Base-by-base conservation (phyloP, 768 basidiomycete species). In the Tremella mesenterica region DNA sequence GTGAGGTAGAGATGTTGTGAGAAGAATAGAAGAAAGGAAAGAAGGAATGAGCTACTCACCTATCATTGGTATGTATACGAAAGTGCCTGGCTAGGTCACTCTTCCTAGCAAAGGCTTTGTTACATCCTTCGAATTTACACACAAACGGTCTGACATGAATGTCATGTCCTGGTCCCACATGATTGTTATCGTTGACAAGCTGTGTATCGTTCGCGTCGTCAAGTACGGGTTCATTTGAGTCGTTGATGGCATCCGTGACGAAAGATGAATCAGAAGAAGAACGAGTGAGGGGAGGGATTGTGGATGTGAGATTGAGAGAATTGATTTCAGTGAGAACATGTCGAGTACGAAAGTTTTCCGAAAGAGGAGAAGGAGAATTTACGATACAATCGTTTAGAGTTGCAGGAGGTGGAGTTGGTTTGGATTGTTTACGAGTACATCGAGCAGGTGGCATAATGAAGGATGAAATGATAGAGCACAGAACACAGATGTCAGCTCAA, bases 41-140 rank as follows among this genome's bases (percentile, higher is more conserved):
- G n/a, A n/a, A n/a, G n/a, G n/a, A n/a, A n/a, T n/a, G n/a, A n/a
- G 8, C 3, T 13, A 63, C 75, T 65, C 21, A 76, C 76, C 75
- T 57, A 20, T 76, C 75, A 57, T 75, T 74, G 12, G 71, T 73
- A 50, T 77, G 76, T 43, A 77, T 77, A 20, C 75, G 43, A 39
- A 66, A 64, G 53, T 77, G 76, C 25, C 76, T 60, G 3, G 68
- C 65, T 34, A 76, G 65, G 52, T 76, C 75, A 33, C 68, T 70
- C 49, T 69, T 71, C n/a, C 76, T 55, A 2, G 73, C 69, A 52
- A 77, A 77, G 0, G 71, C 60, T 56, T 76, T 76, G 46, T 53
- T 51, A 54, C 76, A 76, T 9, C 48, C 53, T 0, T 44, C 34
- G 34, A 45, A 62, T 26, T 44, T 41, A 54, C 73, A 74, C 28